phyloP scores from a whole-genome alignment of 2,329 filamentous ascomycete genomes.

The Hypoxylon sp. region DNA sequence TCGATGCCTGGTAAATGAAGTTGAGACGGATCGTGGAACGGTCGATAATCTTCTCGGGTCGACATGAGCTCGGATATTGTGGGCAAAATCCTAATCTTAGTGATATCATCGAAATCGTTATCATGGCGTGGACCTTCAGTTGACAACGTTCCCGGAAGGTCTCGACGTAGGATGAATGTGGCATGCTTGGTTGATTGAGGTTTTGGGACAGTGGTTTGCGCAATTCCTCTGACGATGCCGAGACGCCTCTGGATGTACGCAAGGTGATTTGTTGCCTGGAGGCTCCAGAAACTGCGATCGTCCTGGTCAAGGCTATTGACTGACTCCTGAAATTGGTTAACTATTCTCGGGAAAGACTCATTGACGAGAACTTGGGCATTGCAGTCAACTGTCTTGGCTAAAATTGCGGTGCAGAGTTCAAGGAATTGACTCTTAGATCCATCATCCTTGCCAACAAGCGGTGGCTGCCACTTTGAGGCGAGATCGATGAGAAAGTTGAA shows the following conservation, averaged over 20 bases:
- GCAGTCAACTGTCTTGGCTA: constrained; percentile 32
- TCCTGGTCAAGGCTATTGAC: constrained; percentile 18
- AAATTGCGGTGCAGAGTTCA: constrained; percentile 31
- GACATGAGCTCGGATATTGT: constrained; percentile 64
- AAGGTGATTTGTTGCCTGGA: constrained; percentile 33
- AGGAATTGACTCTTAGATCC: constrained; percentile 30
- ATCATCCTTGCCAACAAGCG: constrained; percentile 13
- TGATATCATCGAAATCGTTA: constrained; percentile 60
- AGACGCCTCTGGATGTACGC: constrained; percentile 36
- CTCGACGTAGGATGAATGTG: constrained; percentile 20
- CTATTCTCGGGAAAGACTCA: constrained; percentile 18
- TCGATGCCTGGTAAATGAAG: constrained; percentile 60
- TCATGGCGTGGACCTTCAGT: constrained; percentile 40
- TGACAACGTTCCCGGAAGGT: constrained; percentile 31
- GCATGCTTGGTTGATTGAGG: neutral
- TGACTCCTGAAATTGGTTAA: constrained; percentile 11
- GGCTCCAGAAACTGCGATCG: constrained; percentile 20
- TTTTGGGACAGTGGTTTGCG: neutral
- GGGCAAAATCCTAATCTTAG: constrained; percentile 64
- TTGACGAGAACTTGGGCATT: constrained; percentile 23
- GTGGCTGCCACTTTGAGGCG: constrained; percentile 24
- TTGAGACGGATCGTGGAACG: constrained; percentile 55
- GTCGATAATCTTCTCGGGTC: constrained; percentile 60
- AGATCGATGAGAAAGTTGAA: constrained; percentile 33
- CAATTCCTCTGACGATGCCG: constrained; percentile 10